Percentiles rank a stretch among this genome's conserved stretches.
Conservation (phyloP, 2,329 filamentous ascomycete species). For the Lasiodiplodia sp. region DNA sequence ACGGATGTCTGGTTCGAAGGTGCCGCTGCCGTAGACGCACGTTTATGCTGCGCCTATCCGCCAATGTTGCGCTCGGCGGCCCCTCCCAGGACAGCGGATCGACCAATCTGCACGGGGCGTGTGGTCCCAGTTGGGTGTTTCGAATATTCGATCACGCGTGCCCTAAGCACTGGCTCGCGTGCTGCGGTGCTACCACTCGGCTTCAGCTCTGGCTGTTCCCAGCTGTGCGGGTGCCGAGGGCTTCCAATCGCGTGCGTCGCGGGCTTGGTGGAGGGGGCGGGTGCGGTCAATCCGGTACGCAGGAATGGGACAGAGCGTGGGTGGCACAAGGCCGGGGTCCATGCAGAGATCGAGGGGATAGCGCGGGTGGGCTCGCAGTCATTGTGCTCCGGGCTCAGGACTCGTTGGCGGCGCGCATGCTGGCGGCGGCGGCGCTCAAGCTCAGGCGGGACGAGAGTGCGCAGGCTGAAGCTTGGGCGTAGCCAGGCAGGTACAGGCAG, state of each 20-base stretch:
- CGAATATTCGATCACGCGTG: slow-evolving; percentile 51
- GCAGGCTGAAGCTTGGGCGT: background rate
- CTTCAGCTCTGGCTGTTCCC: slow-evolving; percentile 27
- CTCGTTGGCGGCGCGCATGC: slow-evolving; percentile 45
- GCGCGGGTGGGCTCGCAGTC: slow-evolving; percentile 36
- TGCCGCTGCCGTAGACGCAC: slow-evolving; percentile 46
- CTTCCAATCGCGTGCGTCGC: slow-evolving; percentile 23
- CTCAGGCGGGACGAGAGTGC: slow-evolving; percentile 22
- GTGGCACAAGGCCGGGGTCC: slow-evolving; percentile 46
- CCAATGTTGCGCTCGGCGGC: slow-evolving; percentile 45
- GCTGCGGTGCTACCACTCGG: slow-evolving; percentile 44
- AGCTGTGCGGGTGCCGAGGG: slow-evolving; percentile 29
- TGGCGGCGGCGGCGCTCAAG: slow-evolving; percentile 37
- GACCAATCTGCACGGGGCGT: slow-evolving; percentile 45
- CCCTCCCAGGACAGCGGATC: slow-evolving; percentile 44
- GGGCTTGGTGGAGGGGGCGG: slow-evolving; percentile 18
- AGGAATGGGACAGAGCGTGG: slow-evolving; percentile 48
- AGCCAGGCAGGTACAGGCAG: slow-evolving; percentile 30
- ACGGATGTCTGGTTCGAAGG: slow-evolving; percentile 45
- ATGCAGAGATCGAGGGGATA: slow-evolving; percentile 43
- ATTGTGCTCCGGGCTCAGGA: slow-evolving; percentile 34
- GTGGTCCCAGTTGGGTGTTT: slow-evolving; percentile 51
- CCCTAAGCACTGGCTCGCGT: slow-evolving; percentile 44
- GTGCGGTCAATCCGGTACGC: slow-evolving; percentile 41
- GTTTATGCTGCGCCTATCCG: slow-evolving; percentile 50